phyloP scores from a whole-genome alignment of 2,329 filamentous ascomycete species.

The Ophiostoma ulmi region DNA sequence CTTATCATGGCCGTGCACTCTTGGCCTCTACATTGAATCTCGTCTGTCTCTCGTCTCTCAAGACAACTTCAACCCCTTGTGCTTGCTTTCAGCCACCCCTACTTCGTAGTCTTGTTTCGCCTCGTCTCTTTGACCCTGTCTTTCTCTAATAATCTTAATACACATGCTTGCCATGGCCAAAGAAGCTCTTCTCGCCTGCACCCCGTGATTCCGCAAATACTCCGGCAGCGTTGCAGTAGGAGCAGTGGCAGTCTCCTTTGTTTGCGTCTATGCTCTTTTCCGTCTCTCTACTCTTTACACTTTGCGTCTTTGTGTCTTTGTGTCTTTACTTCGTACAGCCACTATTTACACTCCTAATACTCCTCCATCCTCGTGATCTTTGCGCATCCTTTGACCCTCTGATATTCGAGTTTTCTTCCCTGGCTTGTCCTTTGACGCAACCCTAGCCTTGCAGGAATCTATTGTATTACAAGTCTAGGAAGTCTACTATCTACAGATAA shows the following conservation, averaged over 20 bases:
- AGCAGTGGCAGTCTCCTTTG: too few relatives aligned
- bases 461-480: neutral
- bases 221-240: neutral
- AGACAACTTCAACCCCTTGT: neutral
- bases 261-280: neutral
- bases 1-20: constrained; percentile 9
- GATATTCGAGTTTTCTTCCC: neutral
- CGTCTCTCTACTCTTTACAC: neutral
- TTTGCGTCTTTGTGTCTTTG: too few relatives aligned
- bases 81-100: neutral
- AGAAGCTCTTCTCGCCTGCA: neutral
- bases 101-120: neutral
- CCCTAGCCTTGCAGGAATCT: neutral
- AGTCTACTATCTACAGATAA: neutral
- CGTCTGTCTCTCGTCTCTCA: too few relatives aligned
- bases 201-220: neutral
- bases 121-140: neutral
- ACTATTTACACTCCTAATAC: neutral
- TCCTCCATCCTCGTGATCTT: neutral
- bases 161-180: neutral
- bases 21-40: neutral
- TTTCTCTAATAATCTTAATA: neutral
- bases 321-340: neutral
- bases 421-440: neutral
- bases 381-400: constrained; percentile 4